Percentiles rank a stretch among this genome's conserved stretches.
Evolutionary conservation across 1,139 yeast species (phyloP).

Genomic region (Candida tunisiensis): DNA sequence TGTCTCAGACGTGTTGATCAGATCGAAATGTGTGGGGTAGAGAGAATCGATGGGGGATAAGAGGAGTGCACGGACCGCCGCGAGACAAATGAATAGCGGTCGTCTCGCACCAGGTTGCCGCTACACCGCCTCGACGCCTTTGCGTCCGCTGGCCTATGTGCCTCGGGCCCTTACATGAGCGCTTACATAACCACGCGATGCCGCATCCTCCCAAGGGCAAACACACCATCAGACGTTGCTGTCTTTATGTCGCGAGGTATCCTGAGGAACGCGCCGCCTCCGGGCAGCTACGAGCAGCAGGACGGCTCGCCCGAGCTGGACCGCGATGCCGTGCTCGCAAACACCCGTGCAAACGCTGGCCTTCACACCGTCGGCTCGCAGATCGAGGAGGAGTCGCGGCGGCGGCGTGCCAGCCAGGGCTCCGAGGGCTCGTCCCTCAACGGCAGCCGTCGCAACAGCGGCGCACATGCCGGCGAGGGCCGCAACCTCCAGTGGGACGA

Average conservation of each 20-base stretch:
- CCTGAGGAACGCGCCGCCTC: background rate
- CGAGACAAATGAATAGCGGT: no score
- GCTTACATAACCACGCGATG: no score
- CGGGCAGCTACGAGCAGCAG: background rate
- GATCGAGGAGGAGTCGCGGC: conserved; percentile 8
- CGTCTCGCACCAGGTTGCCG: no score
- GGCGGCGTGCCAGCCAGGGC: background rate
- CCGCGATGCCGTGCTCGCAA: conserved; percentile 28
- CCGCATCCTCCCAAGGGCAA: no score
- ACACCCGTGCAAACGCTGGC: conserved; percentile 28
- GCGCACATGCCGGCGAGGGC: conserved; percentile 4
- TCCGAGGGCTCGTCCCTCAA: conserved; percentile 1
- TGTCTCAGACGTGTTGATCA: no score
- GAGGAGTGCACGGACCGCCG: no score
- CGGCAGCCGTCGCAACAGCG: conserved; percentile 3
- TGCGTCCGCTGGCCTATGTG: no score
- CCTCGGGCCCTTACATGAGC: no score
- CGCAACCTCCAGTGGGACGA: conserved; percentile 45
- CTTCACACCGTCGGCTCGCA: conserved; percentile 16
- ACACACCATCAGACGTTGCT: no score
- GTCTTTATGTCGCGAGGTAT: background rate
- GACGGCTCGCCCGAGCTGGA: conserved; percentile 13
- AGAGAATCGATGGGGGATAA: no score
- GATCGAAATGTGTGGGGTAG: no score
- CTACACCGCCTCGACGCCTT: no score